Evolutionary conservation across 768 basidiomycete species (phyloP).

Genomic region (Erythrobasidium yunnanense): DNA sequence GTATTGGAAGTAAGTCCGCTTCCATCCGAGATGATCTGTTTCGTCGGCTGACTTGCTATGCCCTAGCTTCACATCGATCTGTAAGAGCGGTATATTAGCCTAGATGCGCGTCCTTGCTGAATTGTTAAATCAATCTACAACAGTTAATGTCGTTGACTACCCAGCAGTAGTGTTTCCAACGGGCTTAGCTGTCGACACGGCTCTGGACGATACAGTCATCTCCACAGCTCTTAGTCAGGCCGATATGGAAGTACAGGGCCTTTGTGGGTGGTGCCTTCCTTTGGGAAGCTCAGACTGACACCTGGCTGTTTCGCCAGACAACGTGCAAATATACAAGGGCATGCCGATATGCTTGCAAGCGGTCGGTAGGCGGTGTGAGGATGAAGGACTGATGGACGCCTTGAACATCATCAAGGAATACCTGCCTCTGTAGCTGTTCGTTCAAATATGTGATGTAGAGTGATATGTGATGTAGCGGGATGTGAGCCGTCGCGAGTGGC

Average conservation of each 20-base stretch:
- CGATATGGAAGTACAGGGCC: background rate
- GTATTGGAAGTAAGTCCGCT: too few species aligned
- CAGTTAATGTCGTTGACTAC: constrained; percentile 5
- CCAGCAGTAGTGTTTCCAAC: constrained; percentile 3
- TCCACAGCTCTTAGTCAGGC: background rate
- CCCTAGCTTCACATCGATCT: constrained; percentile 11
- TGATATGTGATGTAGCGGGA: too few species aligned
- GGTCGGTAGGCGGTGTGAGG: background rate
- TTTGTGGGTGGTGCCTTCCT: background rate
- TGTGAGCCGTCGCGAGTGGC: too few species aligned
- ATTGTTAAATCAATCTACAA: too few species aligned
- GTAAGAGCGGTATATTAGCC: background rate
- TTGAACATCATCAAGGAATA: background rate
- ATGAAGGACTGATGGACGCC: constrained; percentile 1
- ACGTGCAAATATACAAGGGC: background rate
- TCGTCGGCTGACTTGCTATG: too few species aligned
- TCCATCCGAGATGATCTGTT: too few species aligned
- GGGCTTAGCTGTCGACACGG: background rate
- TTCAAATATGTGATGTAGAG: too few species aligned
- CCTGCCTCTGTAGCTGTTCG: too few species aligned
- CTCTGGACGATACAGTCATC: background rate
- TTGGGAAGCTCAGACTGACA: too few species aligned
- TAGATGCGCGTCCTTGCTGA: background rate
- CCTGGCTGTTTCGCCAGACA: background rate
- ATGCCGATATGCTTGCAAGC: constrained; percentile 7